Evolutionary conservation across 345 rosid species (phyloP), one percentile per base, ranked within the genome.

Genomic region (Dimocarpus longan): DNA sequence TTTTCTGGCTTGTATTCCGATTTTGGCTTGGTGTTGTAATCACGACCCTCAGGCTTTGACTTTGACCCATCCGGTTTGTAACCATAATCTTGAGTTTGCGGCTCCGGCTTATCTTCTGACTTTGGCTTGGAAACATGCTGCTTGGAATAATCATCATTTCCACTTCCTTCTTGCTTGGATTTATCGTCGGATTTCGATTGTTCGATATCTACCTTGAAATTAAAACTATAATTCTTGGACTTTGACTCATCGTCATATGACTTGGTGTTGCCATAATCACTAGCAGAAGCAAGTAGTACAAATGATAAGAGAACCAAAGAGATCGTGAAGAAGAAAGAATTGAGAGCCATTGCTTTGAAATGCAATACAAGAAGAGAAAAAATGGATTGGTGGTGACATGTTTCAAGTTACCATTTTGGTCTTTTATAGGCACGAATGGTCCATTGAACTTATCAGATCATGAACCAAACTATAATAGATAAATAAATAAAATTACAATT

Each of bases 221-320:
- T 44, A 7, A 40, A 43, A 24, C 42, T 24, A 71, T 8, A 10
- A 26, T 62, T 8, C 42, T 62, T 56, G 13, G 68, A 22, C 26
- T 26, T 50, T 0, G 57, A 21, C 40, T 74, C 65, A 19, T 57
- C 64, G 32, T 3, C 48, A 39, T 26, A 15, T 76, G 66, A 66
- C 10, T 71, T 26, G 46, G 73, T 16, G 26, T 44, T 66, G 12
- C 78, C 48, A 68, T 60, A 73, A 60, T 77, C 84, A 22, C 44
- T 39, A 19, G 84, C 84, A 37, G 71, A 81, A 32, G 66, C 80
- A 65, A 70, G 15, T 21, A 60, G 54, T 32, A 62, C 19, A 16
- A 18, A 60, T 10, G 81, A 73, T 13, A 62, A 77, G 37, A 81
- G 60, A 73, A 77, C 13, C 74, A 67, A 72, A 44, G 48, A 44